A percentile compares a stretch with the other conserved stretches of the same genome.
Conservation (phyloP, 2,329 filamentous ascomycete genomes). For the Penicillium sp. region DNA sequence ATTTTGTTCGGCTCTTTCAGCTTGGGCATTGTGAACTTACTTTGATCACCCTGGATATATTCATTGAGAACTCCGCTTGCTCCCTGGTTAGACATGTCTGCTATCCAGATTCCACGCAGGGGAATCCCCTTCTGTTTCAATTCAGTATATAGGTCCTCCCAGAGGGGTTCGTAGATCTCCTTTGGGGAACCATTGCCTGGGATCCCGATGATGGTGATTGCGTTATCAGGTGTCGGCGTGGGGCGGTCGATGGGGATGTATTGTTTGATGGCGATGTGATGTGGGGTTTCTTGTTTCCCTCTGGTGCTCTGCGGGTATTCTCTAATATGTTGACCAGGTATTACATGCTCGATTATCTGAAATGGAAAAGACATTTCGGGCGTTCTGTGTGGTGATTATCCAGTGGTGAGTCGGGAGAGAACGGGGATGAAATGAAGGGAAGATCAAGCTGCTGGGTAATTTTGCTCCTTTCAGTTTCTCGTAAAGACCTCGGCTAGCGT, state of each 20-base stretch:
- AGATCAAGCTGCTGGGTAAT: no score
- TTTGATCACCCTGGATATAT: conserved; percentile 68
- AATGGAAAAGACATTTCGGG: conserved; percentile 21
- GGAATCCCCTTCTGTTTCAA: conserved; percentile 57
- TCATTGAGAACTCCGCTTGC: conserved; percentile 73
- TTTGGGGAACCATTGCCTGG: conserved; percentile 15
- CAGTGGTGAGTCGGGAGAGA: no score
- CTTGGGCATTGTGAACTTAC: not conserved
- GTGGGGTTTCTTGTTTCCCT: conserved; percentile 50
- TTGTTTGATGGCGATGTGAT: conserved; percentile 56
- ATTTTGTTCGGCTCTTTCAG: no score
- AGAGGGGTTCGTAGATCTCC: conserved; percentile 76
- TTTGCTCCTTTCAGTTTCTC: no score
- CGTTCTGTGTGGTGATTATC: no score
- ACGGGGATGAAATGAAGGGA: no score
- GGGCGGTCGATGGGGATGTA: conserved; percentile 53
- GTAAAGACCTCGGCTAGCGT: no score
- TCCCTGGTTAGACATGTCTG: conserved; percentile 77
- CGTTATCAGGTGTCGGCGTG: conserved; percentile 45
- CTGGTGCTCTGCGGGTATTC: conserved; percentile 52
- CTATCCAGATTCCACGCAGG: conserved; percentile 78
- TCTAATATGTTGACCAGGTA: conserved; percentile 54
- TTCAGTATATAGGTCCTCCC: conserved; percentile 69
- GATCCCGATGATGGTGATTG: conserved; percentile 27
- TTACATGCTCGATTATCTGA: conserved; percentile 48